Evolutionary conservation across 148 eudicot genomes (phyloP).

Genomic region (Polygonum maritimum): DNA sequence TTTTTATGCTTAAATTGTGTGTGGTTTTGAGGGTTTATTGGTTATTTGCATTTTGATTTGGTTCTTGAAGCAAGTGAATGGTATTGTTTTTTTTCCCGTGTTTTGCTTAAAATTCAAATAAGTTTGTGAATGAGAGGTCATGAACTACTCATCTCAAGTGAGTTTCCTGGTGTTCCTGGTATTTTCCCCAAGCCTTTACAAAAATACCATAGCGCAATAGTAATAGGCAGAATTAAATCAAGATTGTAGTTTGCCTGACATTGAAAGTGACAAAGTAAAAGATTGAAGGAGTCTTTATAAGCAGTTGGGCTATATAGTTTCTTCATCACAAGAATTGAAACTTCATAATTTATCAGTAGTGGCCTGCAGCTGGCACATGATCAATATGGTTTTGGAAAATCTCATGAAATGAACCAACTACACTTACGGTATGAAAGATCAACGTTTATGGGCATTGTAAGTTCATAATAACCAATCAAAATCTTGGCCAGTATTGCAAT

Average conservation of each 20-base stretch:
- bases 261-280: too few relatives aligned
- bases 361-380: too few relatives aligned
- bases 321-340: too few relatives aligned
- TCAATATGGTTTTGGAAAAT: too few relatives aligned
- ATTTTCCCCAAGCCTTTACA: background rate
- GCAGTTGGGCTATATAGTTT: background rate
- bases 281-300: background rate
- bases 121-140: background rate
- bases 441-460: background rate
- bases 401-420: too few relatives aligned
- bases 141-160: background rate
- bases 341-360: too few relatives aligned
- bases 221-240: background rate
- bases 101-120: background rate
- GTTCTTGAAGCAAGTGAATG: background rate
- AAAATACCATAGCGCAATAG: background rate
- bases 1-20: background rate
- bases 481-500: background rate
- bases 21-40: background rate
- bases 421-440: background rate
- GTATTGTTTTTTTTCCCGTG: background rate
- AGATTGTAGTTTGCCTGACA: too few relatives aligned
- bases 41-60: constrained; percentile 1
- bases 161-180: background rate
- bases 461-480: background rate